Conservation (phyloP, 1,284 basidiomycete species). For the Exsudoporus floridanus region DNA sequence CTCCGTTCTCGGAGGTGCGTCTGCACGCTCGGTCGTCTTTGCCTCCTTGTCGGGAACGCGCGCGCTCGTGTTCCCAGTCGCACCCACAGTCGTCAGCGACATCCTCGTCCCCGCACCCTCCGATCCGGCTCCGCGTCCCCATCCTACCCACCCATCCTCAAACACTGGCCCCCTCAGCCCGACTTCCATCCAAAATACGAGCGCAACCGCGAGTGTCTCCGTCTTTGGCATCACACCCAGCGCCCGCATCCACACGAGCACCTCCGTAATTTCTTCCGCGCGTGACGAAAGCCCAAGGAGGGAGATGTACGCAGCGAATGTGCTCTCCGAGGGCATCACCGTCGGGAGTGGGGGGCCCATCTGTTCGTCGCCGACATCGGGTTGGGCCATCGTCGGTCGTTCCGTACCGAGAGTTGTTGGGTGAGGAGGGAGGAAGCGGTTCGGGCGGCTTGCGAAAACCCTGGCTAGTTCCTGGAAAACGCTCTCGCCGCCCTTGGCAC, state of each 20-base stretch:
- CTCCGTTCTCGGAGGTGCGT: constrained; percentile 19
- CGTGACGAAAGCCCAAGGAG: constrained; percentile 56
- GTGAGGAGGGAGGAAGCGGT: constrained; percentile 10
- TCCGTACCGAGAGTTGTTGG: not conserved
- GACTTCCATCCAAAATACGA: constrained; percentile 73
- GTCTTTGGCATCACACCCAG: constrained; percentile 53
- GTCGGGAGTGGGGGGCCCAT: constrained; percentile 31
- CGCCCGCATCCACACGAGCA: constrained; percentile 75
- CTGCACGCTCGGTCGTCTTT: not conserved
- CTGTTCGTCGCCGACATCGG: not conserved
- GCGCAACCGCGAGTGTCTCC: constrained; percentile 58
- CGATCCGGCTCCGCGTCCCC: constrained; percentile 18
- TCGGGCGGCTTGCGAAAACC: constrained; percentile 13
- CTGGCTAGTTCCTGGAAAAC: constrained; percentile 26
- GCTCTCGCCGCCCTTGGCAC: constrained; percentile 23
- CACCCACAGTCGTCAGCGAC: too few relatives aligned
- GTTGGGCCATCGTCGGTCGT: constrained; percentile 10
- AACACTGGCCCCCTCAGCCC: constrained; percentile 59
- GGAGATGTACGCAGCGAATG: constrained; percentile 63
- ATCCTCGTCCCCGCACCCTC: not conserved
- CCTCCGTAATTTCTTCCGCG: constrained; percentile 62
- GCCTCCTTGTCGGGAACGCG: constrained; percentile 32
- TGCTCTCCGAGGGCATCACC: constrained; percentile 49
- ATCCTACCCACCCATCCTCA: constrained; percentile 37
- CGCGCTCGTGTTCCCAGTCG: constrained; percentile 43